Evolutionary conservation across 2,329 filamentous ascomycete genomes (phyloP).

Genomic region (Fusarium poae): DNA sequence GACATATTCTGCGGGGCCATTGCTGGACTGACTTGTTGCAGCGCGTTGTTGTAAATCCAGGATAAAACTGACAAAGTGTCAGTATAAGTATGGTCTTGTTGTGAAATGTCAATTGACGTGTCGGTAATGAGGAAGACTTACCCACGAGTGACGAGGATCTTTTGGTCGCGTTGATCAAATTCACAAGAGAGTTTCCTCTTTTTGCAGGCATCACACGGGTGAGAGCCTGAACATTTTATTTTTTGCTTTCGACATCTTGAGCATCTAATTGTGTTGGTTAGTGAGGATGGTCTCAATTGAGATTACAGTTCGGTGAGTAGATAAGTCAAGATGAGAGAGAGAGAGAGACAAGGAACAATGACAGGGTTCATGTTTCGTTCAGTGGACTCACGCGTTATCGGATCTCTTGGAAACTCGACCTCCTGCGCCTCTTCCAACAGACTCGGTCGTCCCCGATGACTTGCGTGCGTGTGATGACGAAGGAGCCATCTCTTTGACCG

Average conservation of each 20-base stretch:
- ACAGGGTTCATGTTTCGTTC: background rate
- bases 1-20: conserved; percentile 36
- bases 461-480: conserved; percentile 38
- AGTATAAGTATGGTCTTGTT: conserved; percentile 6
- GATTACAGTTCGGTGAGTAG: background rate
- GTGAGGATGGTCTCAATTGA: background rate
- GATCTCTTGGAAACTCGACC: conserved; percentile 47
- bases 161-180: conserved; percentile 60
- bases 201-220: conserved; percentile 52
- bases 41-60: conserved; percentile 53
- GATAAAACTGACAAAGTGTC: conserved; percentile 49
- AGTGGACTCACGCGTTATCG: conserved; percentile 44
- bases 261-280: conserved; percentile 32
- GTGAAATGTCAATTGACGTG: conserved; percentile 6
- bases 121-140: conserved; percentile 33
- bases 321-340: background rate
- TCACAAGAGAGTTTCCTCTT: conserved; percentile 52
- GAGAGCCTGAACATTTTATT: conserved; percentile 53
- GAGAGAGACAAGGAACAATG: background rate
- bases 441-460: conserved; percentile 29
- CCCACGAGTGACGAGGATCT: conserved; percentile 63
- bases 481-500: conserved; percentile 31
- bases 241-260: conserved; percentile 52
- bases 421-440: conserved; percentile 18
- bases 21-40: conserved; percentile 26